phyloP scores from a whole-genome alignment of 768 basidiomycete genomes.

The Leccinum variicolor region DNA sequence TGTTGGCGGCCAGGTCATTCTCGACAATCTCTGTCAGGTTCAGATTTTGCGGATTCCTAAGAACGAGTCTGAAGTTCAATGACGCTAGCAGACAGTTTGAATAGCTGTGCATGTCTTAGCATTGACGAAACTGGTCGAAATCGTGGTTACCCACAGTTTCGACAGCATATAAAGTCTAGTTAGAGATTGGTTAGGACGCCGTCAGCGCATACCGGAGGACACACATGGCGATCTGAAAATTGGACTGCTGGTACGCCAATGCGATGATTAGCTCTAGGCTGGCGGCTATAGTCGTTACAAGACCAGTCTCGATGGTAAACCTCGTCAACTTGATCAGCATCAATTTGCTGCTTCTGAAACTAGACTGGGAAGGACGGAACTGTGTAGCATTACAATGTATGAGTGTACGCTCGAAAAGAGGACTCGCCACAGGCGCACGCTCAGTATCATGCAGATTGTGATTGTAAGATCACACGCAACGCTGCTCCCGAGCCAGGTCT shows the following conservation, averaged over 20 bases:
- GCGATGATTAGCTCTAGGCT: slow-evolving; percentile 17
- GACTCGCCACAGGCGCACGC: neutral
- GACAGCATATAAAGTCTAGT: neutral
- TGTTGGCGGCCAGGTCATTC: neutral
- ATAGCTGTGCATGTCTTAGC: neutral
- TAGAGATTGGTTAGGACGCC: neutral
- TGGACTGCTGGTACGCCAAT: neutral
- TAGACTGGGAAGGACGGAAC: slow-evolving; percentile 12
- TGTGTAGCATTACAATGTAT: neutral
- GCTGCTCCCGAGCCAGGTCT: neutral
- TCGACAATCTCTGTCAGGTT: neutral
- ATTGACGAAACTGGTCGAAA: neutral
- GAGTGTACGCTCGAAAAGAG: neutral
- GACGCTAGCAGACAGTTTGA: neutral
- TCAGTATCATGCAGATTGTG: neutral
- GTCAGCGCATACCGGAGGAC: neutral
- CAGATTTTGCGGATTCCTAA: neutral
- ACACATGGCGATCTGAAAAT: slow-evolving; percentile 20
- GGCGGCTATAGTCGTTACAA: slow-evolving; percentile 17
- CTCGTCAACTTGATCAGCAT: slow-evolving; percentile 12
- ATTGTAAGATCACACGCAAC: neutral
- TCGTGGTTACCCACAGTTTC: neutral
- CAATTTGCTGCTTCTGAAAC: neutral
- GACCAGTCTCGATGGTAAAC: slow-evolving; percentile 24
- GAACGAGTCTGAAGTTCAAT: neutral